Evolutionary conservation across 2,329 filamentous ascomycete species (phyloP).

Genomic region (Pseudocercospora cruenta): DNA sequence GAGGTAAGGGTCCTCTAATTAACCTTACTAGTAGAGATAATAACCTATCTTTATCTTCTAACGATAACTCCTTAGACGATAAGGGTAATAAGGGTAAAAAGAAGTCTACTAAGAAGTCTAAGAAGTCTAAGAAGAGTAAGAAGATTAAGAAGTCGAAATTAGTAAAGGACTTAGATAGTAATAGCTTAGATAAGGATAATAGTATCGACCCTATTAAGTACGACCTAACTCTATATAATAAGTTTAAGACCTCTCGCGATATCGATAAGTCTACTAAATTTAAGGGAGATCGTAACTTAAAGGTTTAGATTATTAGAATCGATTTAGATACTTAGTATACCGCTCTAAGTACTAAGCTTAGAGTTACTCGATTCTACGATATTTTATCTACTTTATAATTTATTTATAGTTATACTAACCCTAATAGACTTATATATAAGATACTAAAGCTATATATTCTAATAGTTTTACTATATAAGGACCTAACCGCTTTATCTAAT

Average conservation of each 20-base stretch:
- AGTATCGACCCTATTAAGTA: background rate
- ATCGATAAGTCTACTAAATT: background rate
- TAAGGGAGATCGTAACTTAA: background rate
- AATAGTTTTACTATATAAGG: background rate
- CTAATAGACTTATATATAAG: background rate
- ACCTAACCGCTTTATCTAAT: background rate
- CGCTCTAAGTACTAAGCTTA: background rate
- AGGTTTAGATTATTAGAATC: background rate
- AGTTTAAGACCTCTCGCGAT: background rate
- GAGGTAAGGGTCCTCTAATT: background rate
- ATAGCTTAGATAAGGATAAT: background rate
- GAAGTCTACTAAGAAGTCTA: background rate
- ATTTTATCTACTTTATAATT: background rate
- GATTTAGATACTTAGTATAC: background rate
- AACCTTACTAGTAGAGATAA: background rate
- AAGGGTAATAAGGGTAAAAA: background rate
- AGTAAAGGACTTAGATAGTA: background rate
- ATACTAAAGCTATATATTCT: background rate
- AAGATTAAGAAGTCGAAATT: too few relatives aligned
- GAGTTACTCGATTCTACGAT: background rate
- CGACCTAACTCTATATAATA: background rate
- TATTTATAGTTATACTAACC: background rate
- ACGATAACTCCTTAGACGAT: background rate
- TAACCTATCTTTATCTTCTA: background rate
- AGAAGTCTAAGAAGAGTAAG: too few relatives aligned